Base-by-base conservation (phyloP, 352 stramenopile genomes). In the Saprolegnia parasitica region DNA sequence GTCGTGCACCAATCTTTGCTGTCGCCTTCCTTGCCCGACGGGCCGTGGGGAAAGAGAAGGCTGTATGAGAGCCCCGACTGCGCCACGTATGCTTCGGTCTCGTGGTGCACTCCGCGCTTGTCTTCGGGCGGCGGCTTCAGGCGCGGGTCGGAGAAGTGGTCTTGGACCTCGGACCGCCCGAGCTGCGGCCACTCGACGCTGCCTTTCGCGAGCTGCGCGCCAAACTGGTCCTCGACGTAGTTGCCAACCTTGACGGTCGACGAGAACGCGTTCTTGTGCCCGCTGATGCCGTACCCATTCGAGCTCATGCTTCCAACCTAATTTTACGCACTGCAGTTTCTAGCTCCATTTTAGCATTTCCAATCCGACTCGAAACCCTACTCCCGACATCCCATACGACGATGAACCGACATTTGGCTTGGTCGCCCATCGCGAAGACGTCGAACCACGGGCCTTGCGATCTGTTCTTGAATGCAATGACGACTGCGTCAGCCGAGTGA, bases 241-340 rank as follows among this genome's bases (percentile, higher is more conserved):
- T 92, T 94, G 39, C 86, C 84, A 68, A 90, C 74, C 73, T 91
- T 90, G 54, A 91, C 81, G 32, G 78, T 77, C 23, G 81, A 85
- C 10, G 76, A 81, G 70, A 87, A 94, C 71, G 80, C 75, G 78
- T 94, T 94, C 80, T 92, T 92, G 79, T 92, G 86, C 3, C 86
- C 84, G 56, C 84, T 90, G 49, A 92, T 81, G 47, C 86, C 86
- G 60, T 84, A 91, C 9, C 86, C 86, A 35, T 75, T 64, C 1
- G 42, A 16, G 42, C 42, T 68, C 42, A 46, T 66, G n/a, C n/a
- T n/a, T n/a, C n/a, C n/a, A n/a, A 13, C 9, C 11, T 4, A 32
- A 26, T 56, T 26, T 4, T 4, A 13, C 24, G 9, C 29, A 35
- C 29, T 35, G 29, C 29, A 6, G 5, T 35, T 35, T 35, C 29